phyloP scores from a whole-genome alignment of 495 filamentous ascomycete species.

The Penicillium steckii region DNA sequence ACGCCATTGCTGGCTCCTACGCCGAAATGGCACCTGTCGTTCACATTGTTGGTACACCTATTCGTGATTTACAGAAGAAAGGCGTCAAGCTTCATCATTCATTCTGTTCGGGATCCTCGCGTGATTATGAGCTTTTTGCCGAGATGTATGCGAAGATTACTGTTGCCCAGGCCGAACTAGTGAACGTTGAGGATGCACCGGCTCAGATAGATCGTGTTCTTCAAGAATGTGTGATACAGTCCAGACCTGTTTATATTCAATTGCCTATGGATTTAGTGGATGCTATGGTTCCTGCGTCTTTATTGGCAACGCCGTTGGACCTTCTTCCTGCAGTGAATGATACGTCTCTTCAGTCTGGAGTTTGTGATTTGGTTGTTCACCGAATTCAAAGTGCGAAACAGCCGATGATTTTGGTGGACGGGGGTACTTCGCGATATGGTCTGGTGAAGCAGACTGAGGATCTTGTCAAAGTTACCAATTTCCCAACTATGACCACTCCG shows the following conservation, averaged over 20 bases:
- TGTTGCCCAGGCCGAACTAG: constrained; percentile 31
- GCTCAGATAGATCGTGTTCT: constrained; percentile 35
- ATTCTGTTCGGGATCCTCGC: background rate
- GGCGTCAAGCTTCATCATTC: constrained; percentile 6
- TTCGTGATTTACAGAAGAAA: background rate
- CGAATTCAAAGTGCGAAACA: constrained; percentile 25
- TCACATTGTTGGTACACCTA: constrained; percentile 66
- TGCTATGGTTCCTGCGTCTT: constrained; percentile 8
- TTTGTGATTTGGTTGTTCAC: constrained; percentile 11
- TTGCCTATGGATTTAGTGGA: constrained; percentile 41
- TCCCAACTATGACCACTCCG: constrained; percentile 28
- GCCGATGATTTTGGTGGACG: constrained; percentile 37
- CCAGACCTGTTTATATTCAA: constrained; percentile 39
- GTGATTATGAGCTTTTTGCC: constrained; percentile 3
- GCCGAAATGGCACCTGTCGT: constrained; percentile 72
- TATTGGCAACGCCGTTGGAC: background rate
- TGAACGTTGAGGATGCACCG: constrained; percentile 25
- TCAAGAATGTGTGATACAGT: constrained; percentile 30
- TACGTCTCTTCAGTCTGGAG: constrained; percentile 3
- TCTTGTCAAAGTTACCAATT: constrained; percentile 21
- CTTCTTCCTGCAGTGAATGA: background rate
- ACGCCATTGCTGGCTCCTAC: constrained; percentile 66
- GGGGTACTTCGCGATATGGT: constrained; percentile 15
- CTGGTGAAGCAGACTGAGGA: constrained; percentile 20
- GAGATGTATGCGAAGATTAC: constrained; percentile 28